Evolutionary conservation across 306 rosid species (phyloP).

Genomic region (Sophora flavescens): DNA sequence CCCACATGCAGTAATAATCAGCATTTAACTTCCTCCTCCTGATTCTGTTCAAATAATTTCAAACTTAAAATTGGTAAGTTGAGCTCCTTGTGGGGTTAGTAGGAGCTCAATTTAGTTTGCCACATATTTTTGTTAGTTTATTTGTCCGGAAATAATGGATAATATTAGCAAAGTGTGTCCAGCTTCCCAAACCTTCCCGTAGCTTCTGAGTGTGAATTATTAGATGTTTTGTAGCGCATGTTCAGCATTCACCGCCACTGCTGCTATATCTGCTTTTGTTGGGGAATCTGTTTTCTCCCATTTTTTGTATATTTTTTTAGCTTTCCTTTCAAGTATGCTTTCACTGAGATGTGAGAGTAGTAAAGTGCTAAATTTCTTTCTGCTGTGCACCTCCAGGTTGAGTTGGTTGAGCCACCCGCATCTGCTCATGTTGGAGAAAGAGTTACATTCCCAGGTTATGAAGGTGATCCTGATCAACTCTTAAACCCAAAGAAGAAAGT

Average conservation of each 20-base stretch:
- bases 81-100: slow-evolving; percentile 7
- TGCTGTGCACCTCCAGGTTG: slow-evolving; percentile 61
- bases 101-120: slow-evolving; percentile 22
- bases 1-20: slow-evolving; percentile 3
- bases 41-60: slow-evolving; percentile 9
- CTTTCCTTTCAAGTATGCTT: too few species aligned
- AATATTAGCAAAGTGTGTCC: background rate
- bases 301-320: background rate
- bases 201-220: slow-evolving; percentile 19
- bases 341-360: slow-evolving; percentile 16
- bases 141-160: background rate
- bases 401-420: slow-evolving; percentile 86
- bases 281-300: background rate
- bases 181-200: background rate
- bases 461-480: slow-evolving; percentile 80
- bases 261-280: slow-evolving; percentile 21
- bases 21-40: slow-evolving; percentile 2
- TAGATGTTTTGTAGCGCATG: slow-evolving; percentile 11
- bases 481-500: slow-evolving; percentile 94
- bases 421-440: slow-evolving; percentile 82
- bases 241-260: background rate
- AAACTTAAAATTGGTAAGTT: slow-evolving; percentile 9
- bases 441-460: slow-evolving; percentile 66
- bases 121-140: background rate
- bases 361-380: slow-evolving; percentile 22